phyloP scores from a whole-genome alignment of 192 early-diverging fungal species.

The Coemansia nantahalensis region DNA sequence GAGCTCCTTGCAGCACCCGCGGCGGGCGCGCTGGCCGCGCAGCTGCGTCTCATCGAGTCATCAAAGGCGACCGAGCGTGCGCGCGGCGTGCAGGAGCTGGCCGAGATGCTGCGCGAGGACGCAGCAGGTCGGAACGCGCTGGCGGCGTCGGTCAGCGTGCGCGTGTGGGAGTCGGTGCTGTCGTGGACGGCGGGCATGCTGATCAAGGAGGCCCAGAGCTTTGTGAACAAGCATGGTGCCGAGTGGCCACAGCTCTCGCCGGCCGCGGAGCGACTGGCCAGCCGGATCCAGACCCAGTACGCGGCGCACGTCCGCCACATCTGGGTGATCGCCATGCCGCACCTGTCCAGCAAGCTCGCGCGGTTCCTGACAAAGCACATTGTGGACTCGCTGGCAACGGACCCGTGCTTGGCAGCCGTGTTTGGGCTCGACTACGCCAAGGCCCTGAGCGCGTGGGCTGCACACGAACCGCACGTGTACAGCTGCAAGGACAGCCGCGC shows the following conservation, averaged over 20 bases:
- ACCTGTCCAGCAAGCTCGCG: conserved; percentile 35
- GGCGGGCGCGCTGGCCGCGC: conserved; percentile 20
- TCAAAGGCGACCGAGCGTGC: conserved; percentile 43
- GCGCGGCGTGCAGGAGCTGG: conserved; percentile 36
- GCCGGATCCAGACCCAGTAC: conserved; percentile 46
- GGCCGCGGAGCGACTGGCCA: conserved; percentile 19
- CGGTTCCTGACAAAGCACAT: conserved; percentile 38
- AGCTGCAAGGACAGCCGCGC: conserved; percentile 28
- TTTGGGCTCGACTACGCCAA: conserved; percentile 43
- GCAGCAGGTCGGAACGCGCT: conserved; percentile 5
- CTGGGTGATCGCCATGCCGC: conserved; percentile 43
- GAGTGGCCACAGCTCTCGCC: conserved; percentile 32
- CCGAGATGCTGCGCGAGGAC: conserved; percentile 41
- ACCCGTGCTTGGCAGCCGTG: conserved; percentile 33
- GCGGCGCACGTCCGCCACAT: conserved; percentile 38
- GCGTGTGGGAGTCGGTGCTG: conserved; percentile 32
- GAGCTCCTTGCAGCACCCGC: neutral
- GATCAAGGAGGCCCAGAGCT: conserved; percentile 39
- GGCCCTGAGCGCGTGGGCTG: conserved; percentile 39
- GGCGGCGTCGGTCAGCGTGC: conserved; percentile 17
- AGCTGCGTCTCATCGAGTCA: conserved; percentile 37
- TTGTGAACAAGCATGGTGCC: conserved; percentile 31
- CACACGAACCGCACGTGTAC: conserved; percentile 37
- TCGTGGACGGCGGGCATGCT: conserved; percentile 46
- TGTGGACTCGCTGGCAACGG: conserved; percentile 20